phyloP scores from a whole-genome alignment of 768 basidiomycete genomes.

The Suillus subaureus region DNA sequence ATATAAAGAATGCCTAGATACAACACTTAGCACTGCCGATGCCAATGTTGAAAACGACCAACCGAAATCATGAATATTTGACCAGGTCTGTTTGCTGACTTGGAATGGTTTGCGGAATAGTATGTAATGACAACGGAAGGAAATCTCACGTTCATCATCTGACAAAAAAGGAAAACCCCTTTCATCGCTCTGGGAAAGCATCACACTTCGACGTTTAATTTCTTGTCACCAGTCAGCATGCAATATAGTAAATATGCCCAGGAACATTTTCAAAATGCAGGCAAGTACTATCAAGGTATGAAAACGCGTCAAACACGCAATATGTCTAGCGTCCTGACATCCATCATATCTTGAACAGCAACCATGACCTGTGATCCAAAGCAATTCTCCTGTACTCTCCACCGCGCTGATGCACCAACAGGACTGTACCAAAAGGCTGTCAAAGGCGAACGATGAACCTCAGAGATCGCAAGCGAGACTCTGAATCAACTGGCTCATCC shows the following conservation, averaged over 20 bases:
- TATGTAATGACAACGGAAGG: background rate
- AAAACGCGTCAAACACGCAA: background rate
- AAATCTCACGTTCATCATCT: background rate
- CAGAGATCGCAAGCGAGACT: background rate
- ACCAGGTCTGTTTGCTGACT: background rate
- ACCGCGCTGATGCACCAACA: too few species aligned
- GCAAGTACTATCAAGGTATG: background rate
- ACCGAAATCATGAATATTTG: constrained; percentile 47
- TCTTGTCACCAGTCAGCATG: background rate
- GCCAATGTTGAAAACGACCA: constrained; percentile 21
- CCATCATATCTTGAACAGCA: background rate
- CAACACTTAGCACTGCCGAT: background rate
- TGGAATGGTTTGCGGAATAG: background rate
- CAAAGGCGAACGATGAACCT: background rate
- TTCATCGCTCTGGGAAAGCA: background rate
- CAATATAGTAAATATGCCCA: background rate
- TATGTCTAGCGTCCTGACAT: background rate
- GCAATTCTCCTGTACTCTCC: too few species aligned
- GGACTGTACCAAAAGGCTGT: background rate
- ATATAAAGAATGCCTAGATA: constrained; percentile 94
- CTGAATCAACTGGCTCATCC: background rate
- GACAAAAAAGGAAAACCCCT: background rate
- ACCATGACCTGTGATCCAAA: too few species aligned
- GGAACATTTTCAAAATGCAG: background rate
- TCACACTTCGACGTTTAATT: background rate